Evolutionary conservation across 148 eudicot species (phyloP).

Genomic region (Silene uniflora): DNA sequence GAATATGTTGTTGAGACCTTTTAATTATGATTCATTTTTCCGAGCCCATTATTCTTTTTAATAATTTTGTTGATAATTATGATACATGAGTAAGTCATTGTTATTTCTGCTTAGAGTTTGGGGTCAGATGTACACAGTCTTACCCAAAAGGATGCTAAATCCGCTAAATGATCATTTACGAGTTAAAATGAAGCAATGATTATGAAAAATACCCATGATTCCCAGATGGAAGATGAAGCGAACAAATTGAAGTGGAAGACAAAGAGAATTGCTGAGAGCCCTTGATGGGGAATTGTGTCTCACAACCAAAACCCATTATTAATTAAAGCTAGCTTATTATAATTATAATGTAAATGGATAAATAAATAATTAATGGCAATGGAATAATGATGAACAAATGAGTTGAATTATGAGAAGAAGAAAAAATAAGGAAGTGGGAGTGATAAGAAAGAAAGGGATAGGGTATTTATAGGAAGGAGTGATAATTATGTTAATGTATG

Average conservation of each 20-base stretch:
- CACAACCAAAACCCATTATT: slow-evolving; percentile 24
- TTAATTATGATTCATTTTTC: too few species aligned
- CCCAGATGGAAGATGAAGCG: slow-evolving; percentile 14
- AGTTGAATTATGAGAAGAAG: too few species aligned
- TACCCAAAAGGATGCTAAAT: not conserved
- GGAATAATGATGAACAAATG: not conserved
- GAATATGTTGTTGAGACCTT: too few species aligned
- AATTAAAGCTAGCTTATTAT: too few species aligned
- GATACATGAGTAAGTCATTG: too few species aligned
- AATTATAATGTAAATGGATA: not conserved
- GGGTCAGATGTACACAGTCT: not conserved
- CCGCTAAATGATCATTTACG: not conserved
- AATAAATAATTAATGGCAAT: not conserved
- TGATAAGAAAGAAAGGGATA: not conserved
- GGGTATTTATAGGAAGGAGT: not conserved
- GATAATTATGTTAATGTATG: not conserved
- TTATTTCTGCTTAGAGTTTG: too few species aligned
- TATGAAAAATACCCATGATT: slow-evolving; percentile 27
- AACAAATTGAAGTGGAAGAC: slow-evolving; percentile 12
- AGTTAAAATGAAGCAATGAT: not conserved
- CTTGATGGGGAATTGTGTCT: slow-evolving; percentile 13
- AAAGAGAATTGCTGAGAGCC: not conserved
- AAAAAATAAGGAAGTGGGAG: not conserved
- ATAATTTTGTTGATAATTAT: too few species aligned
- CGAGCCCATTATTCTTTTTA: too few species aligned